Evolutionary conservation across 495 filamentous ascomycete species (phyloP), one percentile per base, ranked within the genome.

Genomic region (Podospora comata): DNA sequence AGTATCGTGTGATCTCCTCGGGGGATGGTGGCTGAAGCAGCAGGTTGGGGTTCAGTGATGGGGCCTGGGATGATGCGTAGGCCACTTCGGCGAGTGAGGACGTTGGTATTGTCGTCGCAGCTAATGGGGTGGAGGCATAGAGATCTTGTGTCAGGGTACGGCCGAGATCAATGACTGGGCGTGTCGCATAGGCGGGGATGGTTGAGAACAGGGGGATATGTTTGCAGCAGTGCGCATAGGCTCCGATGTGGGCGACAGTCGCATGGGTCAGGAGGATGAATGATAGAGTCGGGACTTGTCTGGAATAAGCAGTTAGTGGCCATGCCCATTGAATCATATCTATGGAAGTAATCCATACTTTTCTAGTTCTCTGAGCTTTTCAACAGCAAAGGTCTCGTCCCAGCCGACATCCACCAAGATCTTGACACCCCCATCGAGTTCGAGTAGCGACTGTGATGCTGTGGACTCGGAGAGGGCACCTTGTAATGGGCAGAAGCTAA

Each of bases 201-300:
- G 92, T 88, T 0, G 89, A 90, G 79, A 99, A 98, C 56, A 90
- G 85, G 64, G 96, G 94, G 71, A 97, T 90, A 77, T 96, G 88
- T 77, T 97, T 96, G 86, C 96, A 99, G 83, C 93, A 97, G 77
- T 99, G 94, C 57, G 91, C 95, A 73, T 91, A 97, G 59, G 95
- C 96, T 68, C 91, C 95, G 64, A 99, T 87, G 77, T 98, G 96
- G 34, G 90, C 84, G 26, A 91, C 85, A 2, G 93, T 98, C 60
- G 95, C 91, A 75, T 99, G 95, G 4, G 95, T 98, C 67, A 99
- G 86, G 39, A 99, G 92, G 74, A 99, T 91, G 65, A 99, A 80
- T 9, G 95, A 97, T 32, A 99, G 85, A 6, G 94, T 96, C 7
- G 94, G 89, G 16, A 94, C 85, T 78, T 94, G 92, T 81, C 92